Evolutionary conservation across 2,329 filamentous ascomycete species (phyloP).

Genomic region (Sporothrix brasiliensis): DNA sequence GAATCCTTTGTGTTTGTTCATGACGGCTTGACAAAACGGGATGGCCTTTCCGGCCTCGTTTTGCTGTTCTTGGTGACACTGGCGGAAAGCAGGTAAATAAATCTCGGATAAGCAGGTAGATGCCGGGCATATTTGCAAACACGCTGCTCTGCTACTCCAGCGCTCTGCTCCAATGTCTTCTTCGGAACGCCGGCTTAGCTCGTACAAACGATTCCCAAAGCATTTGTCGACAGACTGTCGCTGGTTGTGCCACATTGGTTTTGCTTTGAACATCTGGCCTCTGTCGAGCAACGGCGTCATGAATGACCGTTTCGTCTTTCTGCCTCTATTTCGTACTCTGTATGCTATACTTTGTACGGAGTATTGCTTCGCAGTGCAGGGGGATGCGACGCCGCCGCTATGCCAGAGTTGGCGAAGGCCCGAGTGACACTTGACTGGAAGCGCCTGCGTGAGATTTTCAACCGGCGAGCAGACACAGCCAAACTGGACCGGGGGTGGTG

Average conservation of each 20-base stretch:
- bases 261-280: not conserved
- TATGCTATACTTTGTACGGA: not conserved
- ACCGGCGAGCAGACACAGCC: slow-evolving; percentile 24
- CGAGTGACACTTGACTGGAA: slow-evolving; percentile 19
- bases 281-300: not conserved
- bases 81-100: slow-evolving; percentile 25
- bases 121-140: not conserved
- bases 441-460: slow-evolving; percentile 21
- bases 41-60: not conserved
- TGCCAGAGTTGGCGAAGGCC: slow-evolving; percentile 28
- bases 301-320: not conserved
- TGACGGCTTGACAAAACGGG: not conserved
- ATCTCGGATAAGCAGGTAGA: slow-evolving; percentile 28
- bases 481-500: slow-evolving; percentile 8
- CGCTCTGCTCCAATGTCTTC: not conserved
- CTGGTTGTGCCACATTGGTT: not conserved
- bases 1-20: not conserved
- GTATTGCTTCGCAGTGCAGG: too few relatives aligned
- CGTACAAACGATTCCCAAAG: too few relatives aligned
- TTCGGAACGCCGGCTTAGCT: not conserved
- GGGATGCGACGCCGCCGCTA: slow-evolving; percentile 28
- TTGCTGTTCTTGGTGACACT: not conserved
- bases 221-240: not conserved
- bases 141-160: not conserved
- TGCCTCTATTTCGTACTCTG: not conserved